A percentile compares a stretch with the other conserved stretches of the same genome.
phyloP scores from a whole-genome alignment of 2,329 filamentous ascomycete species.

The Hypoxylon sp. region DNA sequence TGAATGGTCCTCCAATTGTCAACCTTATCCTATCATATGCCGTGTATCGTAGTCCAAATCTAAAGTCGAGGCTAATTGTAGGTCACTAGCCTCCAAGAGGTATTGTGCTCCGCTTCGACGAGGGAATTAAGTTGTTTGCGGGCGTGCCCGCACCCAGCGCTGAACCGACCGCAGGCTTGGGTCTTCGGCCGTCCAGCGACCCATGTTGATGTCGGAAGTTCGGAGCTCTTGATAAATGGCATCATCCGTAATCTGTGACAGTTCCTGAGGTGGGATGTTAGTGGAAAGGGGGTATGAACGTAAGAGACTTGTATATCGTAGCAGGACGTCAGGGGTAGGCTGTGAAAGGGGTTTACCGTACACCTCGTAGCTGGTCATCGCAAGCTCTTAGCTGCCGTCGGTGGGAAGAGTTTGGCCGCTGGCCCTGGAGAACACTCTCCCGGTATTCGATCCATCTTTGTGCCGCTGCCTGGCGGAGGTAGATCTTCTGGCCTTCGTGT shows the following conservation, averaged over 20 bases:
- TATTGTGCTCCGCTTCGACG: conserved; percentile 24
- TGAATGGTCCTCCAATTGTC: neutral
- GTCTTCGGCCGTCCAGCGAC: conserved; percentile 75
- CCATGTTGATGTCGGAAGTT: conserved; percentile 66
- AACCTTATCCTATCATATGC: conserved; percentile 13
- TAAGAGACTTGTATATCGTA: conserved; percentile 10
- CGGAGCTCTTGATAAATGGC: conserved; percentile 70
- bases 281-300: neutral
- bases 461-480: conserved; percentile 71
- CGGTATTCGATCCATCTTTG: conserved; percentile 72
- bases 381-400: conserved; percentile 66
- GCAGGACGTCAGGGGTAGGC: conserved; percentile 16
- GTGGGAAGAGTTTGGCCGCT: conserved; percentile 63
- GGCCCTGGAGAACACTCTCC: conserved; percentile 67
- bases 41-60: conserved; percentile 19
- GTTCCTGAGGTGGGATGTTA: conserved; percentile 61
- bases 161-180: conserved; percentile 70
- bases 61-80: conserved; percentile 18
- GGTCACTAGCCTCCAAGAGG: conserved; percentile 29
- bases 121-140: conserved; percentile 48
- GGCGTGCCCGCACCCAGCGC: conserved; percentile 69
- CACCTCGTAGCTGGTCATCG: conserved; percentile 70
- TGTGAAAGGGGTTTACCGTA: conserved; percentile 56
- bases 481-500: conserved; percentile 76
- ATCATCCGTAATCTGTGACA: conserved; percentile 72